A percentile compares a stretch with the other conserved stretches of the same genome.
phyloP scores from a whole-genome alignment of 1,284 basidiomycete species.

The Pyrrhoderma lamaoense region DNA sequence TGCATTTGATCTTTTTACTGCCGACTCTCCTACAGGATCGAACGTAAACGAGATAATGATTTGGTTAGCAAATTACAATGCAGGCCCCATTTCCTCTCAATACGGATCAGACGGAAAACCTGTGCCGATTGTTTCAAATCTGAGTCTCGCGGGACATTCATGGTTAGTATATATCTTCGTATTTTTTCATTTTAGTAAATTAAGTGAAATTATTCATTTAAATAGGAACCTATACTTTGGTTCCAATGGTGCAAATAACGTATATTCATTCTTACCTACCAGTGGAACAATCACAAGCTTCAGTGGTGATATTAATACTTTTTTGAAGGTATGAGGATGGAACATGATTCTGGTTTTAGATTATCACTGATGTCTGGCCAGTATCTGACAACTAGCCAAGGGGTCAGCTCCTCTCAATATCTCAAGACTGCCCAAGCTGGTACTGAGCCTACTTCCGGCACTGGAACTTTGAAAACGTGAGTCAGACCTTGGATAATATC shows the following conservation, averaged over 20 bases:
- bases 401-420: constrained; percentile 41
- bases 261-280: constrained; percentile 55
- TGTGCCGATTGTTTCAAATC: constrained; percentile 35
- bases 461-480: constrained; percentile 47
- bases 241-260: constrained; percentile 50
- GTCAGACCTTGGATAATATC: no score
- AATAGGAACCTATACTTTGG: constrained; percentile 49
- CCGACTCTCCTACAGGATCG: constrained; percentile 42
- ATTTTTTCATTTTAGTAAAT: no score
- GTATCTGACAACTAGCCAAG: constrained; percentile 44
- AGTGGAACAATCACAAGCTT: constrained; percentile 40
- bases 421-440: constrained; percentile 49
- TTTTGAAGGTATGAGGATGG: no score
- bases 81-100: constrained; percentile 46
- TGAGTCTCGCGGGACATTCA: constrained; percentile 40
- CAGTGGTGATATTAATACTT: constrained; percentile 50
- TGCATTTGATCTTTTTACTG: constrained; percentile 59
- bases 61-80: constrained; percentile 54
- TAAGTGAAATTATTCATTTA: no score
- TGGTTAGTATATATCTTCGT: constrained; percentile 32
- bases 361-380: constrained; percentile 22
- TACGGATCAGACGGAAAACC: constrained; percentile 43
- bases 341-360: constrained; percentile 26
- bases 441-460: constrained; percentile 49
- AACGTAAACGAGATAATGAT: constrained; percentile 59